Conservation (phyloP, 2,329 filamentous ascomycete genomes). For the Gaeumannomyces sp. region DNA sequence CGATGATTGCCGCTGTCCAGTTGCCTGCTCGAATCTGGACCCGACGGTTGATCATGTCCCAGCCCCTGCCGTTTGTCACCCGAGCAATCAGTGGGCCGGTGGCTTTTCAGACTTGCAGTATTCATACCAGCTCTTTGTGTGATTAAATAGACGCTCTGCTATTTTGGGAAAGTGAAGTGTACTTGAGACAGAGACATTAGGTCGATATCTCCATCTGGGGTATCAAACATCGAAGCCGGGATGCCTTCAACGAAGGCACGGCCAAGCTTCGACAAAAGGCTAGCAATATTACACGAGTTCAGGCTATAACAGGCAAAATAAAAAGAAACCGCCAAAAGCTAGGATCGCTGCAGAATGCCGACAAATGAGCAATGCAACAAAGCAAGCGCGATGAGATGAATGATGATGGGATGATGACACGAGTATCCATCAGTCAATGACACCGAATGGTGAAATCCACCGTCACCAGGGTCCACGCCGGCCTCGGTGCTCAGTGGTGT, state of each 20-base stretch:
- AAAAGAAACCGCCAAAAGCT: not conserved
- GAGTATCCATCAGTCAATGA: not conserved
- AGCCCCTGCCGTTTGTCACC: no score
- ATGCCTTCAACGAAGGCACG: no score
- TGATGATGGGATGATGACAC: not conserved
- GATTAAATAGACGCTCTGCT: not conserved
- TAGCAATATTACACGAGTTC: no score
- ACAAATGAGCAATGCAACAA: not conserved
- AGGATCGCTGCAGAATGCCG: not conserved
- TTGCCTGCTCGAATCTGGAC: not conserved
- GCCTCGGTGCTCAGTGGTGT: not conserved
- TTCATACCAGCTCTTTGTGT: not conserved
- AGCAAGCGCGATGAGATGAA: not conserved
- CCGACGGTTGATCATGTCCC: no score
- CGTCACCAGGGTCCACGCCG: not conserved
- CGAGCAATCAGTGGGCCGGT: no score
- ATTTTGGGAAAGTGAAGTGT: not conserved
- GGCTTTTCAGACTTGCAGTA: no score
- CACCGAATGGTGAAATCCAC: not conserved
- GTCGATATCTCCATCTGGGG: not conserved
- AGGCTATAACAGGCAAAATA: not conserved
- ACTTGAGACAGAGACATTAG: no score
- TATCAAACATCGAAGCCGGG: not conserved
- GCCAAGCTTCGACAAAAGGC: not conserved
- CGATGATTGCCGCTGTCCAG: not conserved